Percentiles rank a stretch among this genome's conserved stretches.
Evolutionary conservation across 2,329 filamentous ascomycete species (phyloP).

Genomic region (Macrophomina pseudophaseolina): DNA sequence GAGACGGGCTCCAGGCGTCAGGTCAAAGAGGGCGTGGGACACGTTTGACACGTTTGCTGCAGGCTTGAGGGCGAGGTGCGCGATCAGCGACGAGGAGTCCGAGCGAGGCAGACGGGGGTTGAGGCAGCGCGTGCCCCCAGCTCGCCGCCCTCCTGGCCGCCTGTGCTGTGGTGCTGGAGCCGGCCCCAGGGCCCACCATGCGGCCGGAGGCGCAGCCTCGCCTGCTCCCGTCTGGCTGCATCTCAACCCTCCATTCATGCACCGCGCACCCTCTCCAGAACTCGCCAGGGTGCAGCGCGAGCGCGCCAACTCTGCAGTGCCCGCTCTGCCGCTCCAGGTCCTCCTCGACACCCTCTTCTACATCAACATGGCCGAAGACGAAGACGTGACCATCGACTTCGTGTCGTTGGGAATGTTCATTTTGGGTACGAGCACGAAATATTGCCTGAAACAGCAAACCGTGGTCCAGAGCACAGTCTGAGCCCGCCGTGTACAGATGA

Average conservation of each 20-base stretch:
- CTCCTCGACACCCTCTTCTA: constrained; percentile 25
- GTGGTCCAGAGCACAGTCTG: constrained; percentile 15
- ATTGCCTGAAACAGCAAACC: constrained; percentile 11
- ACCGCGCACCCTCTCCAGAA: constrained; percentile 4
- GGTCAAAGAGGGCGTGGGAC: constrained; percentile 15
- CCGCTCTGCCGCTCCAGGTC: constrained; percentile 15
- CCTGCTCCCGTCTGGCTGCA: constrained; percentile 15
- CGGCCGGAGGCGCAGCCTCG: constrained; percentile 1
- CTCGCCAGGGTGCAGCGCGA: constrained; percentile 18
- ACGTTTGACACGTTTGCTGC: constrained; percentile 5
- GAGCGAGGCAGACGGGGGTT: constrained; percentile 15
- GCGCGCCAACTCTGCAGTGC: constrained; percentile 11
- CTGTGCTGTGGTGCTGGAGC: neutral
- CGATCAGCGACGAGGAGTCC: constrained; percentile 17
- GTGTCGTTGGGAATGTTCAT: constrained; percentile 69
- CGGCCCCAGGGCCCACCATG: neutral
- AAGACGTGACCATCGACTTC: constrained; percentile 54
- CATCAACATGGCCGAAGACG: constrained; percentile 27
- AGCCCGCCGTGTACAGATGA: constrained; percentile 66
- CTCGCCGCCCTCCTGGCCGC: constrained; percentile 16
- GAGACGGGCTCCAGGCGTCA: neutral
- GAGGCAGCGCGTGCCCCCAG: constrained; percentile 5
- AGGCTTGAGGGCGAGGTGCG: neutral
- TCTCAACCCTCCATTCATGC: constrained; percentile 19
- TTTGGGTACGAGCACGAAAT: constrained; percentile 53